Base-by-base conservation (phyloP, 192 early-diverging fungal genomes). In the Gigaspora rosea region DNA sequence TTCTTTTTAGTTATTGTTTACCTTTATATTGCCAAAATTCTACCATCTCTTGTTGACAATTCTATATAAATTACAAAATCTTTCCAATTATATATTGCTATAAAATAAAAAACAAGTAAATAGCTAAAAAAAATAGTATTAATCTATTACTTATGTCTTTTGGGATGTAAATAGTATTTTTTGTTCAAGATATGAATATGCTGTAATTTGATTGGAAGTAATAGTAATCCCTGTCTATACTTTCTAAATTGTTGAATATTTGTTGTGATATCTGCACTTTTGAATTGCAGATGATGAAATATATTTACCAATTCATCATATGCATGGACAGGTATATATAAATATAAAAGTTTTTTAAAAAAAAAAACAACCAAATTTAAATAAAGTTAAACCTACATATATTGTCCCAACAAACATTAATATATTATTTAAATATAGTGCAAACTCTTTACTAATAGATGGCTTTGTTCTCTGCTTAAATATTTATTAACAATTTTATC, bases 321-420 rank as follows among this genome's bases (percentile, higher is more conserved):
- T 12, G 66, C 66, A 15, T 41, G 41, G 15, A 36, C 46, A 9
- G 66, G 36, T 68, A 46, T 4, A 48, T 16, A 6, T 68, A 48
- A 13, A 20, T 41, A 47, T 46, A 36, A 8, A 36, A 0, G 41
- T 20, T 20, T 41, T 41, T 41, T 41, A 3, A 41, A 41, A 41
- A 41, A 41, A 41, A 41, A 41, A 41, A 2, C 5, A 41, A 41
- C 5, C 12, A 2, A 67, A 13, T 41, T 47, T 36, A 12, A 20
- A 35, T 67, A 68, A 68, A 11, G 1, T 8, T 20, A 16, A 48
- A 68, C 66, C 11, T 68, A 68, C 66, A 49, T 68, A 68, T 68
- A 5, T 48, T 68, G 46, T 12, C 66, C 18, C 12, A 18, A 18
- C n/a, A 67, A 67, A 67, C 41, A 67, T 47, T 9, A 67, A 47